These are phyloP conservation scores for Colletotrichum lupini DNA, from an alignment of 2,329 filamentous ascomycete genomes.

Conservation along the genomic window DNA sequence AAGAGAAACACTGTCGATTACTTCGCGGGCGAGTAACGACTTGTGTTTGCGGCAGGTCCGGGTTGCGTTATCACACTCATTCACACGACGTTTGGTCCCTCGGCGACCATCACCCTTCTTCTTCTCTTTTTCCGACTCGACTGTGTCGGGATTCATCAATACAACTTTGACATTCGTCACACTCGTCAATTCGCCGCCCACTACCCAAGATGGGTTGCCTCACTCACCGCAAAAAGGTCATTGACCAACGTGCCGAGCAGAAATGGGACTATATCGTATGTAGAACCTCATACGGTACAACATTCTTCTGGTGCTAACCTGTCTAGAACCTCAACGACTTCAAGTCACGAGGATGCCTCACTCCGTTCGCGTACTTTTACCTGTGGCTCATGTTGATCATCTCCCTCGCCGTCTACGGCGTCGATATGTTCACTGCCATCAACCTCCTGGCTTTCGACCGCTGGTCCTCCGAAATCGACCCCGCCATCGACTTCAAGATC, in stretches of 20 bases:
- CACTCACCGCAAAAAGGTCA: slow-evolving; percentile 69
- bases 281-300: slow-evolving; percentile 33
- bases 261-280: slow-evolving; percentile 94
- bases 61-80: slow-evolving; percentile 25
- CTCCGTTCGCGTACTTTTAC: slow-evolving; percentile 84
- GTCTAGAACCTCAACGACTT: slow-evolving; percentile 74
- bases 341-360: slow-evolving; percentile 81
- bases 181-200: neutral
- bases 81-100: slow-evolving; percentile 7
- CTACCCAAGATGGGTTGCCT: slow-evolving; percentile 71
- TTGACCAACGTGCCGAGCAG: slow-evolving; percentile 81
- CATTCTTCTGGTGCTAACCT: neutral
- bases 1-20: slow-evolving; percentile 51
- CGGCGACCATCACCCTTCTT: neutral
- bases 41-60: slow-evolving; percentile 56
- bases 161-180: slow-evolving; percentile 1
- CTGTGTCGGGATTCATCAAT: slow-evolving; percentile 29
- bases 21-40: slow-evolving; percentile 64
- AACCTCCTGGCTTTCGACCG: slow-evolving; percentile 89
- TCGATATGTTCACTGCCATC: slow-evolving; percentile 93
- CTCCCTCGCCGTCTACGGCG: slow-evolving; percentile 85
- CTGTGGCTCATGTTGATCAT: slow-evolving; percentile 84
- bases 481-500: slow-evolving; percentile 78
- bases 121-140: slow-evolving; percentile 8
- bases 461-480: slow-evolving; percentile 87